phyloP scores from a whole-genome alignment of 1,284 basidiomycete species.

The Xanthoconium separans region DNA sequence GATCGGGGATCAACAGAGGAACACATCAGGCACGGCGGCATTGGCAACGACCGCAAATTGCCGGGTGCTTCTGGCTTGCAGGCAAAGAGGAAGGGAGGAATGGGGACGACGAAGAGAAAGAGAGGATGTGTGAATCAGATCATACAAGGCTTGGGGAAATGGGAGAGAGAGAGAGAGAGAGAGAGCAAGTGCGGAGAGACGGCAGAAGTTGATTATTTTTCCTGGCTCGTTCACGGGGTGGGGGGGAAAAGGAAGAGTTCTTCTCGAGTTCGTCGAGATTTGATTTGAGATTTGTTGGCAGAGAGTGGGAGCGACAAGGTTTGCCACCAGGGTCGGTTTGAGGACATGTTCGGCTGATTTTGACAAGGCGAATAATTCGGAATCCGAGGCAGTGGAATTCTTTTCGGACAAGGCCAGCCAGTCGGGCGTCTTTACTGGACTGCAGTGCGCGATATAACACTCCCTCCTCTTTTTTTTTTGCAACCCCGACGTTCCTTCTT shows the following conservation, averaged over 20 bases:
- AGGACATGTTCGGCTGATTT: constrained; percentile 45
- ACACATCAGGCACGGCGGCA: constrained; percentile 33
- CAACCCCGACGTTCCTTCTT: constrained; percentile 32
- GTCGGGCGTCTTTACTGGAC: constrained; percentile 25
- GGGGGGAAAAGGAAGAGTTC: too few species aligned
- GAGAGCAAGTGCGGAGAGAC: not conserved
- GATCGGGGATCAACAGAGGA: constrained; percentile 37
- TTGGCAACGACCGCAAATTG: constrained; percentile 30
- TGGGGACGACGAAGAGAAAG: not conserved
- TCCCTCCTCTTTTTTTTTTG: constrained; percentile 27
- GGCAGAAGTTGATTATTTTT: constrained; percentile 24
- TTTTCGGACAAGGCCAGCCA: constrained; percentile 22
- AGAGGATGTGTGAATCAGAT: not conserved
- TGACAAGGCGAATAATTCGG: constrained; percentile 51
- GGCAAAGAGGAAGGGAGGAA: not conserved
- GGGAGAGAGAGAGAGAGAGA: not conserved
- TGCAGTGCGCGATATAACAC: constrained; percentile 26
- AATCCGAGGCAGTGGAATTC: constrained; percentile 38
- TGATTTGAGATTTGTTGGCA: constrained; percentile 31
- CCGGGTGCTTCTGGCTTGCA: constrained; percentile 15
- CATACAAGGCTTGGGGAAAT: not conserved
- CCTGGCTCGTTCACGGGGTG: not conserved
- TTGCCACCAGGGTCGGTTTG: constrained; percentile 45
- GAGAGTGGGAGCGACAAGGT: constrained; percentile 25
- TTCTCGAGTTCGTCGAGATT: constrained; percentile 31